These are phyloP conservation scores for Amanita rubescens DNA, from an alignment of 768 basidiomycete species.

Conservation along the genomic window DNA sequence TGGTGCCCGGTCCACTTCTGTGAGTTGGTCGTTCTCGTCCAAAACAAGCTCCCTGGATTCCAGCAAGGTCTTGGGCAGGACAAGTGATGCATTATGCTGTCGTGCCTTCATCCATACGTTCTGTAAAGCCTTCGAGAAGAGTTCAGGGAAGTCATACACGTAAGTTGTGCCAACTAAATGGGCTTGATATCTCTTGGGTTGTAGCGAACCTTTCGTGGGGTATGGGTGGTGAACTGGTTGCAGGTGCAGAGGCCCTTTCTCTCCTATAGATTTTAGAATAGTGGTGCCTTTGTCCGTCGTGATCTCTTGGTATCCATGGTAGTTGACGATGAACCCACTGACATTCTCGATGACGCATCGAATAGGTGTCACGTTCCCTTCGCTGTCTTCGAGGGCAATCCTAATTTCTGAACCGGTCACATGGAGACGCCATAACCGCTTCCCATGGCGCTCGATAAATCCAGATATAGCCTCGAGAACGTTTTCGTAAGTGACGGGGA, in stretches of 20 bases:
- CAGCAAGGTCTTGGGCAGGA: constrained; percentile 70
- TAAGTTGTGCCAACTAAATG: constrained; percentile 98
- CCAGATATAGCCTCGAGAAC: constrained; percentile 97
- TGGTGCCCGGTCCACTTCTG: constrained; percentile 86
- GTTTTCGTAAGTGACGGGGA: constrained; percentile 92
- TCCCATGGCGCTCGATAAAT: constrained; percentile 98
- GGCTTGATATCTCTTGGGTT: constrained; percentile 98
- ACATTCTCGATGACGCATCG: constrained; percentile 98
- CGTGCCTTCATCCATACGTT: constrained; percentile 84
- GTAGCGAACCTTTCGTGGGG: constrained; percentile 95
- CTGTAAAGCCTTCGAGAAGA: constrained; percentile 95
- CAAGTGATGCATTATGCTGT: constrained; percentile 53
- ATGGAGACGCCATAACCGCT: constrained; percentile 95
- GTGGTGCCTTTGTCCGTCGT: constrained; percentile 91
- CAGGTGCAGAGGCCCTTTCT: constrained; percentile 93
- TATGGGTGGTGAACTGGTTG: constrained; percentile 92
- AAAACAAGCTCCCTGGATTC: constrained; percentile 87
- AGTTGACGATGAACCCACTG: constrained; percentile 98
- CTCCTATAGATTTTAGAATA: constrained; percentile 96
- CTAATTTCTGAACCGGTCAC: constrained; percentile 98
- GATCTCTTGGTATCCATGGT: constrained; percentile 97
- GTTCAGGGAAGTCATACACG: constrained; percentile 98
- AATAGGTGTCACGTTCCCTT: constrained; percentile 93
- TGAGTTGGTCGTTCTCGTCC: constrained; percentile 87
- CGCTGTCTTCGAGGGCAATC: constrained; percentile 87